Evolutionary conservation across 495 filamentous ascomycete species (phyloP), one percentile per base, ranked within the genome.

Genomic region (Trypethelium eluteriae): DNA sequence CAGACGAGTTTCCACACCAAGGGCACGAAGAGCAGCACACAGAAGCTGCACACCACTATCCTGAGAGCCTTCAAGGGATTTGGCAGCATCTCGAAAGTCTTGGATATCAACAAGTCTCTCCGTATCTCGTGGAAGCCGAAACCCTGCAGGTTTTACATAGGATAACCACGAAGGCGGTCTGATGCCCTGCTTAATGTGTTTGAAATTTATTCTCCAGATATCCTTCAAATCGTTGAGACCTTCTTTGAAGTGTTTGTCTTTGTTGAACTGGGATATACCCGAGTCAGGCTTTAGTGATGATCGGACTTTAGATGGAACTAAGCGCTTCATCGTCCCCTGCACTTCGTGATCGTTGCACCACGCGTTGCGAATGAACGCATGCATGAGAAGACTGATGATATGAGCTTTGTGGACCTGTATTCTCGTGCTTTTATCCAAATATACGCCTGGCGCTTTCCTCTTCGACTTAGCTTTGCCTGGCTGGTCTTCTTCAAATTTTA

Each of bases 21-120:
- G 84, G 38, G 84, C 83, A 9, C 94, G 86, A 11, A 99, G 81
- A 35, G 97, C 74, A 7, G 91, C 88, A 76, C 94, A 97, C 66
- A 93, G 96, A 2, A 99, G 75, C 74, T 96, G 92, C 25, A 91
- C 88, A 14, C 93, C 94, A 39, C 94, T 82, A 76, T 98, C 93
- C 57, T 91, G 87, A 50, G 93, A 96, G 4, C 92, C 93, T 70
- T 82, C 72, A 38, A 93, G 74, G 2, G 73, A 79, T 64, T 78
- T 79, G 2, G 91, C 89, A 62, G 90, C 86, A 44, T 79, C 78
- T 18, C 80, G 78, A 69, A 97, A 98, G 65, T 94, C 91, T 2
- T 77, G 71, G 70, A 82, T 85, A 12, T 89, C 87, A 38, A 86
- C 74, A 46, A 76, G 76, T 32, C 73, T 64, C 61, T 81, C 79